These are phyloP conservation scores for Hydnomerulius pinastri DNA, from an alignment of 768 basidiomycete species.

Conservation along the genomic window DNA sequence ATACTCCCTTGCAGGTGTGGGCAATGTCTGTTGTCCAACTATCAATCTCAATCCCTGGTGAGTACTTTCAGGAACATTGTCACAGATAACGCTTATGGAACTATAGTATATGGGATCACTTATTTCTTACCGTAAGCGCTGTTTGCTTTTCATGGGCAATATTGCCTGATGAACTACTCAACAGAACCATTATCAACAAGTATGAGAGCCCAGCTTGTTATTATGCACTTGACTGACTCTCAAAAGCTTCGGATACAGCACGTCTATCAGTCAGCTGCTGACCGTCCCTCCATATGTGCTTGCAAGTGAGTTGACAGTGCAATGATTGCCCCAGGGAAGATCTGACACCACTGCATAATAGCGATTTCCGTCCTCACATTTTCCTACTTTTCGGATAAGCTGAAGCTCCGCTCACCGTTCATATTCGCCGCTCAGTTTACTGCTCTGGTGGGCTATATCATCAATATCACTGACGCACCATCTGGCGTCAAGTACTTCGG, in stretches of 20 bases:
- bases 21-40: conserved; percentile 46
- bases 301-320: conserved; percentile 51
- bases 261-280: conserved; percentile 57
- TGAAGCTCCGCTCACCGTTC: conserved; percentile 58
- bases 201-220: neutral
- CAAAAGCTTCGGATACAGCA: conserved; percentile 54
- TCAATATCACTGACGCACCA: conserved; percentile 56
- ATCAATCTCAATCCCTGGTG: conserved; percentile 58
- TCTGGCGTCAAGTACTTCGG: conserved; percentile 67
- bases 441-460: conserved; percentile 56
- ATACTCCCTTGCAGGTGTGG: neutral
- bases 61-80: conserved; percentile 26
- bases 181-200: conserved; percentile 11
- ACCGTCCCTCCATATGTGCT: conserved; percentile 66
- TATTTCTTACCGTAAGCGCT: conserved; percentile 61
- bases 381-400: conserved; percentile 57
- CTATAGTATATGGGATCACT: conserved; percentile 61
- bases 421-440: conserved; percentile 50
- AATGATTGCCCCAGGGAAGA: neutral
- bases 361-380: conserved; percentile 52
- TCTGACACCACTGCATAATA: conserved; percentile 17
- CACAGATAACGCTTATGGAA: neutral
- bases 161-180: neutral
- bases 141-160: neutral
- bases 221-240: neutral